Evolutionary conservation across 352 stramenopile genomes (phyloP).

Genomic region (Pythium oligandrum): DNA sequence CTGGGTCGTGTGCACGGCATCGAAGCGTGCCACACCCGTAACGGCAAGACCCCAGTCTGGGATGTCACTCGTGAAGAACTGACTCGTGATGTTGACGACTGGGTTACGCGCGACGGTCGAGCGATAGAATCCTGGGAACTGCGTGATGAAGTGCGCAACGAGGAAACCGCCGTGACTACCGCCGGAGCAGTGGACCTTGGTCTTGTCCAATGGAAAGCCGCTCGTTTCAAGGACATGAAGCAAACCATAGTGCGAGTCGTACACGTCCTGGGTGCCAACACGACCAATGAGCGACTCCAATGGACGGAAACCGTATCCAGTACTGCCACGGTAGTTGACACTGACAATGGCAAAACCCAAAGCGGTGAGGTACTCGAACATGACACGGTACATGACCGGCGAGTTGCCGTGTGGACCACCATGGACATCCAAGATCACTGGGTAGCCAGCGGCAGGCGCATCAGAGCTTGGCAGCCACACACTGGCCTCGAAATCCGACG

Average conservation of each 20-base stretch:
- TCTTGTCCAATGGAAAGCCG: constrained; percentile 58
- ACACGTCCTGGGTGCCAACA: constrained; percentile 91
- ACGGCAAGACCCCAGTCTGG: constrained; percentile 94
- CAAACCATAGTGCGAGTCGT: constrained; percentile 88
- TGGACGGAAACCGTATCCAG: constrained; percentile 87
- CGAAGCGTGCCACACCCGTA: constrained; percentile 77
- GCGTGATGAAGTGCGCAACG: constrained; percentile 87
- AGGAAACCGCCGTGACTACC: constrained; percentile 96
- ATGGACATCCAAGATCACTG: constrained; percentile 86
- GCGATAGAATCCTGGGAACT: constrained; percentile 94
- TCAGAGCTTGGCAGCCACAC: constrained; percentile 53
- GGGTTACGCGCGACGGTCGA: constrained; percentile 89
- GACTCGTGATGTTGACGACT: constrained; percentile 91
- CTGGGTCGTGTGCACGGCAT: constrained; percentile 76
- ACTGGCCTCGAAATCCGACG: constrained; percentile 67
- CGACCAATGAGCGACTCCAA: constrained; percentile 89
- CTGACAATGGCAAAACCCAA: constrained; percentile 88
- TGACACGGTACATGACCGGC: constrained; percentile 78
- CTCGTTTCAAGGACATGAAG: constrained; percentile 63
- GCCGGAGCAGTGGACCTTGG: constrained; percentile 89
- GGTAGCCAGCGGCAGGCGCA: constrained; percentile 36
- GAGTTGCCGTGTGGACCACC: constrained; percentile 91
- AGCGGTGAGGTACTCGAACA: constrained; percentile 88
- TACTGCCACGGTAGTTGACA: constrained; percentile 96
- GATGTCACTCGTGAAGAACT: constrained; percentile 95